Percentiles rank a stretch among this genome's conserved stretches.
Conservation (phyloP, 1,284 basidiomycete genomes). For the Naganishia liquefaciens region DNA sequence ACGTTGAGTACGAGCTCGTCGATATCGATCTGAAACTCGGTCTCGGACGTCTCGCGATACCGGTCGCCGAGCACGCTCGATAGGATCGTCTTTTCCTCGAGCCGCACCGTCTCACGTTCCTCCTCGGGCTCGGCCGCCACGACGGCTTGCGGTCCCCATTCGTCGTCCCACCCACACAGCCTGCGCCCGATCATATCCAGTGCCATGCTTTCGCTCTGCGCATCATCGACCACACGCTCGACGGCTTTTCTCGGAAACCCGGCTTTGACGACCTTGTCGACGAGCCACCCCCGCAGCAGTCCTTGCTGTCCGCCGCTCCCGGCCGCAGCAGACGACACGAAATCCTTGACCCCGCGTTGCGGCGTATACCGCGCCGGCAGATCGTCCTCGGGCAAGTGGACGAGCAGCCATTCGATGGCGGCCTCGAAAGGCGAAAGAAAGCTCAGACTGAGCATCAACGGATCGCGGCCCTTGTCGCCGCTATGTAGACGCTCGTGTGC, state of each 20-base stretch:
- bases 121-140: slow-evolving; percentile 57
- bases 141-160: slow-evolving; percentile 55
- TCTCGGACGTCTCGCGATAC: slow-evolving; percentile 45
- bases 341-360: slow-evolving; percentile 70
- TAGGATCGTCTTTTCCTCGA: slow-evolving; percentile 69
- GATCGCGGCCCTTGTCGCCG: slow-evolving; percentile 40
- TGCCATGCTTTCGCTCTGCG: slow-evolving; percentile 33
- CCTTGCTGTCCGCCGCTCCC: slow-evolving; percentile 59
- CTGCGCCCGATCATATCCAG: slow-evolving; percentile 52
- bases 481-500: slow-evolving; percentile 46
- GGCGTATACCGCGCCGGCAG: slow-evolving; percentile 66
- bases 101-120: slow-evolving; percentile 61
- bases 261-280: slow-evolving; percentile 75
- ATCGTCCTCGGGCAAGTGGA: slow-evolving; percentile 58
- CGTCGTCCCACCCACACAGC: slow-evolving; percentile 53
- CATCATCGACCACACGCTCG: slow-evolving; percentile 57
- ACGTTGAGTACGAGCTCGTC: slow-evolving; percentile 67
- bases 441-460: slow-evolving; percentile 55
- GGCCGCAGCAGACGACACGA: slow-evolving; percentile 60
- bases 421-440: slow-evolving; percentile 59
- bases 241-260: slow-evolving; percentile 78
- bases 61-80: slow-evolving; percentile 59
- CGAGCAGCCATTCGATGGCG: slow-evolving; percentile 56
- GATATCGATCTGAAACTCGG: slow-evolving; percentile 61
- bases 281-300: slow-evolving; percentile 75